Base-by-base conservation (phyloP, 176 grass and related monocot species). In the Metroxylon sagu region DNA sequence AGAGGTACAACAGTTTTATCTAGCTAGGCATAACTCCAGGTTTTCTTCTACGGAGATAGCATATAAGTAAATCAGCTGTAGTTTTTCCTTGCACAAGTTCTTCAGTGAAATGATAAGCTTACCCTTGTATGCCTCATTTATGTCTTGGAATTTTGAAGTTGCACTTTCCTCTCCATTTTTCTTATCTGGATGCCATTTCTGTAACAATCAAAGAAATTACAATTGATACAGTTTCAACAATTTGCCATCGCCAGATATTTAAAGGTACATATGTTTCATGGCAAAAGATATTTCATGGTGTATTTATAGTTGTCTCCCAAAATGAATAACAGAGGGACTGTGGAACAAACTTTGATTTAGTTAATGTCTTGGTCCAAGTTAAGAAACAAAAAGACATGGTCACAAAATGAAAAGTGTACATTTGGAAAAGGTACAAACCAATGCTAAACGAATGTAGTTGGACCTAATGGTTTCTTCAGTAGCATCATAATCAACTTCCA, bases 141-240 rank as follows among this genome's bases (percentile, higher is more conserved):
- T 92, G 25, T 98, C 93, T 81, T 98, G 93, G 73, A 98, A 98
- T 86, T 57, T 92, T 27, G 84, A 98, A 12, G 88, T 98, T 65
- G 93, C 71, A 83, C 49, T 70, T 58, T 92, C 82, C 78, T 92
- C 87, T 4, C 64, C 63, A 29, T 85, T 83, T 68, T 92, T 98
- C 79, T 98, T 98, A 79, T 98, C 93, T 67, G 93, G 93, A 76
- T 98, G 93, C 93, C 93, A 98, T 88, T 92, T 89, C 93, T 98
- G 29, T 60, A 72, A 14, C 48, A 56, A 67, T 53, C 55, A 2
- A 21, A 53, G 48, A 39, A 69, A 62, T 23, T 23, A 23, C 21
- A 23, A 23, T 23, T 4, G 56, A 7, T 26, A 48, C 15, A 50
- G 25, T 49, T 57, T 69, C 53, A 55, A 3, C 53, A 55, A 19